Percentiles rank a stretch among this genome's conserved stretches.
Conservation (phyloP, 176 grass and related monocot species). For the Ampelocalamus luodianensis region DNA sequence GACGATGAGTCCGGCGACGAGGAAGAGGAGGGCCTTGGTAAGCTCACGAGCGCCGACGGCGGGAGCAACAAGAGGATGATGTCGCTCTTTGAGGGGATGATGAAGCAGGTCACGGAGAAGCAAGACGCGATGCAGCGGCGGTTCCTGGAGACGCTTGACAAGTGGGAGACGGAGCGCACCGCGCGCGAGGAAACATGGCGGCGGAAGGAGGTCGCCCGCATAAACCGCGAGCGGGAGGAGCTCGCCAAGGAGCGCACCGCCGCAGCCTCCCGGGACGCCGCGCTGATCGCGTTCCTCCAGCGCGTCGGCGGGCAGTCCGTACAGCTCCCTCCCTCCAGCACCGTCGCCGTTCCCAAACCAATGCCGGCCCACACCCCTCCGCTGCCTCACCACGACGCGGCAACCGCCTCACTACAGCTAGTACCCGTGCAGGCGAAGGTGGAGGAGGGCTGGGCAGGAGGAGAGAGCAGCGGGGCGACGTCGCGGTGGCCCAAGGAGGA, state of each 20-base stretch:
- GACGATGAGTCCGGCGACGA: constrained; percentile 63
- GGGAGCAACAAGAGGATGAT: constrained; percentile 62
- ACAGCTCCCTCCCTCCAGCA: constrained; percentile 35
- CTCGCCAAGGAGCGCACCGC: constrained; percentile 76
- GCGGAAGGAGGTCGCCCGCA: constrained; percentile 74
- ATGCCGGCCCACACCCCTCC: constrained; percentile 26
- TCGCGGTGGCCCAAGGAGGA: constrained; percentile 95
- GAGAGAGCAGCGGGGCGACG: constrained; percentile 27
- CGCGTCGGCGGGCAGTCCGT: constrained; percentile 66
- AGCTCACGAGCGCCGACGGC: constrained; percentile 51
- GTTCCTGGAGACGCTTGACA: constrained; percentile 89
- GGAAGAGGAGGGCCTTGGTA: constrained; percentile 56
- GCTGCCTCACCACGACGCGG: constrained; percentile 45
- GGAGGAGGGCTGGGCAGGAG: constrained; percentile 14
- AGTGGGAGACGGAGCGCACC: constrained; percentile 76
- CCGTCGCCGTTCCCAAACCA: constrained; percentile 17
- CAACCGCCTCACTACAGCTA: constrained; percentile 7
- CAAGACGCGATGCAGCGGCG: constrained; percentile 85
- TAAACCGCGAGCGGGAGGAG: constrained; percentile 85
- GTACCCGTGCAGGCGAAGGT: neutral
- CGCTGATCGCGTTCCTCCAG: constrained; percentile 80
- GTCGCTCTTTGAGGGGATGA: constrained; percentile 78
- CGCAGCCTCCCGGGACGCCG: constrained; percentile 74
- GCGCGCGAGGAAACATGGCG: constrained; percentile 88
- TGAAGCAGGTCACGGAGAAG: constrained; percentile 75